phyloP scores from a whole-genome alignment of 495 filamentous ascomycete genomes.

The Hyaloscypha finlandica region DNA sequence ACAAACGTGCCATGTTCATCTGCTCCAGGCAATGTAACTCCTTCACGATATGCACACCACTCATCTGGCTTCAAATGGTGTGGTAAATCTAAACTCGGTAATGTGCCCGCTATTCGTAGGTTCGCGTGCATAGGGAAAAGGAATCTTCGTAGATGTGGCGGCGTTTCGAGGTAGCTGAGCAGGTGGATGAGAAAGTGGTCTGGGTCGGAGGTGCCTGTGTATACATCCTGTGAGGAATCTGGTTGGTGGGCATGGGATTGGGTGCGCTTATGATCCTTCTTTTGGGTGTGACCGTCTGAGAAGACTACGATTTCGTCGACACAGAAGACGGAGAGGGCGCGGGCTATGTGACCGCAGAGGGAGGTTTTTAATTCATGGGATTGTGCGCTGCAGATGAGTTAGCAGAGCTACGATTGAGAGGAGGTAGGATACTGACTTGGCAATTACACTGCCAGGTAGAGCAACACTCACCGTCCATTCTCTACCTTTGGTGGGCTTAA shows the following conservation, averaged over 20 bases:
- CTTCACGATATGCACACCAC: constrained; percentile 72
- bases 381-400: constrained; percentile 43
- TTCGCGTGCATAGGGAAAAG: constrained; percentile 75
- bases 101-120: constrained; percentile 59
- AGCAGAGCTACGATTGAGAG: constrained; percentile 4
- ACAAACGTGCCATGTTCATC: constrained; percentile 48
- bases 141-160: constrained; percentile 67
- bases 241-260: constrained; percentile 36
- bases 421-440: constrained; percentile 47
- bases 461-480: constrained; percentile 58
- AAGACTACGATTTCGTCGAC: constrained; percentile 79
- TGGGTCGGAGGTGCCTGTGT: constrained; percentile 66
- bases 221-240: constrained; percentile 48
- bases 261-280: constrained; percentile 21
- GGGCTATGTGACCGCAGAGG: constrained; percentile 67
- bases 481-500: constrained; percentile 48
- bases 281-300: constrained; percentile 52
- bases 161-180: constrained; percentile 73
- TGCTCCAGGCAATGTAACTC: constrained; percentile 48
- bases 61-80: constrained; percentile 60
- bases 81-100: constrained; percentile 75
- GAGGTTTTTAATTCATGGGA: constrained; percentile 65
- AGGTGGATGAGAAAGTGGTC: constrained; percentile 72
- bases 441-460: constrained; percentile 59
- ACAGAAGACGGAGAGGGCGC: constrained; percentile 71